Conservation (phyloP, 2,329 filamentous ascomycete genomes). For the Trichophyton mentagrophytes region DNA sequence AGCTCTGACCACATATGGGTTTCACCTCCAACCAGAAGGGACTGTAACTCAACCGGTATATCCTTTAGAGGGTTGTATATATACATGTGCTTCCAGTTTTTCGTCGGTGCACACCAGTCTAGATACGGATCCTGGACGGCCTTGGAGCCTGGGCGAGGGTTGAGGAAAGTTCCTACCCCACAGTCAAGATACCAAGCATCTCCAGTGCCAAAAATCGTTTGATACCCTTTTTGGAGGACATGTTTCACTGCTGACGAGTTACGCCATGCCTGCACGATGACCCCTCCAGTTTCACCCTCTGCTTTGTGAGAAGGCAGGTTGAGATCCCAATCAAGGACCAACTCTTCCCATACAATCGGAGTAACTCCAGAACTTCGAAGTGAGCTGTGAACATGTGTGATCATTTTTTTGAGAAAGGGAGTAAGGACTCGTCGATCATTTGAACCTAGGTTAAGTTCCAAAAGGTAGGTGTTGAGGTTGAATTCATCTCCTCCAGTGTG, state of each 20-base stretch:
- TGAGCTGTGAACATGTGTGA: slow-evolving; percentile 53
- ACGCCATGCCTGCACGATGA: slow-evolving; percentile 69
- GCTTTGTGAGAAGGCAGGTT: slow-evolving; percentile 40
- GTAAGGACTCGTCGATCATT: slow-evolving; percentile 53
- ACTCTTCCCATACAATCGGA: slow-evolving; percentile 81
- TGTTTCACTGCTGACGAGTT: slow-evolving; percentile 16
- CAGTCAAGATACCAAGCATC: slow-evolving; percentile 24
- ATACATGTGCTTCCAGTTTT: slow-evolving; percentile 75
- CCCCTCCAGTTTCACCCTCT: slow-evolving; percentile 32
- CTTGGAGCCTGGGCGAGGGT: slow-evolving; percentile 16
- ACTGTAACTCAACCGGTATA: slow-evolving; percentile 47
- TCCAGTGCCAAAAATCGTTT: slow-evolving; percentile 23
- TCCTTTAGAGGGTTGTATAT: slow-evolving; percentile 59
- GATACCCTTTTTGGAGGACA: slow-evolving; percentile 20
- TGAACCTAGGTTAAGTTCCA: slow-evolving; percentile 60
- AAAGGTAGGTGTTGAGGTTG: slow-evolving; percentile 58
- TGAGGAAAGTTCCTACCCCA: slow-evolving; percentile 24
- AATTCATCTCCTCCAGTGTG: slow-evolving; percentile 84
- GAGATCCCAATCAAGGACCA: slow-evolving; percentile 65
- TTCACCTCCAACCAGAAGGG: slow-evolving; percentile 69
- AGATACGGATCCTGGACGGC: slow-evolving; percentile 10
- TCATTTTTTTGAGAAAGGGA: slow-evolving; percentile 65
- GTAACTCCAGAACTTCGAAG: slow-evolving; percentile 52
- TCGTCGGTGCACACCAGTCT: slow-evolving; percentile 45
- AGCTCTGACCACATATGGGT: slow-evolving; percentile 69